Base-by-base conservation (phyloP, 2,329 filamentous ascomycete species). In the Cercospora sp. region DNA sequence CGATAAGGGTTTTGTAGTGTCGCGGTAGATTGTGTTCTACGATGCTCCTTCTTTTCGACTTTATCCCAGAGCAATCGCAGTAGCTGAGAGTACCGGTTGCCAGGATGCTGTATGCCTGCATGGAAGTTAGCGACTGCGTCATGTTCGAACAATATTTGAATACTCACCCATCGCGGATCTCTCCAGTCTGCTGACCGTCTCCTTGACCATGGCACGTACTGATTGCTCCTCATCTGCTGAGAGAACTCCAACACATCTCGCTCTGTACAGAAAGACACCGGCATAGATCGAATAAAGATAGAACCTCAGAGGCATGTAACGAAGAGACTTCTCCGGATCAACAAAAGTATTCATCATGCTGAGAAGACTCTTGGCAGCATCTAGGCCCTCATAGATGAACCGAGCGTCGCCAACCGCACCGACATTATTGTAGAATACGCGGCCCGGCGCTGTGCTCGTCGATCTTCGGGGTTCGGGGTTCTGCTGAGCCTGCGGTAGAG, bases 271-370 rank as follows among this genome's bases (percentile, higher is more conserved):
- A 72, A 84, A 84, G 8, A 84, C 82, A 9, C 81, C 82, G 1
- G 81, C 80, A 66, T 84, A 84, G 30, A 84, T 81, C 5, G 82
- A 80, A 73, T 83, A 84, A 20, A 84, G 79, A 66, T 83, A 83
- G 74, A 83, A 84, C 2, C 82, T 78, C 1, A 84, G 71, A 0
- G 82, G 82, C 82, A 84, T 84, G 68, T 80, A 84, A 33, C 82
- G 80, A 0, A 84, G 75, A 1, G 78, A 77, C 68, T 80, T 80
- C 67, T 84, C 82, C 0, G 82, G 81, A 65, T 83, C 80, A 23
- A 84, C 82, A 65, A 83, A 84, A 60, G 82, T 84, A 74, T 84
- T 84, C 60, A 82, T 79, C 36, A 83, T 84, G n/a, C 80, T 83
- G 3, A 84, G 76, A 13, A 84, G 78, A 23, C 81, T 82, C 73